Evolutionary conservation across 306 rosid species (phyloP), one percentile per base, ranked within the genome.

Genomic region (Senna tora): DNA sequence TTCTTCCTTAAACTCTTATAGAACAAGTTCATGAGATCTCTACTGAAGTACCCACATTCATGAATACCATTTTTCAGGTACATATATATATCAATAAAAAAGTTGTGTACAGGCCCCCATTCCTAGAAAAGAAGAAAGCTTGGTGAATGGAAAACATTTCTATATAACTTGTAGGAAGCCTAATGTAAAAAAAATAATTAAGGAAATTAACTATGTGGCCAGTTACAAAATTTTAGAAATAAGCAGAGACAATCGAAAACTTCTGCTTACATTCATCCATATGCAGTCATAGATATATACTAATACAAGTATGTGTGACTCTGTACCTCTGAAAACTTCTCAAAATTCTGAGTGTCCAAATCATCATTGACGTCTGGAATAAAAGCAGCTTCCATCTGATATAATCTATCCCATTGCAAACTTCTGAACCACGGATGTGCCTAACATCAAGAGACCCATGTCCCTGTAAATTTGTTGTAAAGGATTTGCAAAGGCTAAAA

Each of bases 351-450:
- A 67, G 97, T 92, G 75, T 92, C 97, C 70, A 92, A 80, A 77
- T 92, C 96, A 50, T 84, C 89, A n/a, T 89, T 89, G 77, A 92
- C 93, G 85, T 89, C 90, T 15, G 97, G 97, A 50, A 85, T 77
- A 75, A 92, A 89, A 60, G 95, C 97, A 75, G 97, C 97, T 79
- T 87, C 83, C 92, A 89, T 89, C 77, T 87, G 87, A 82, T 92
- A 92, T 73, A 92, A 67, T 62, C 63, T 87, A 41, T 92, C 96
- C 97, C 97, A 92, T 63, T 82, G 87, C 61, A 81, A 30, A 42
- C 90, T 93, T 68, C 81, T 80, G 84, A 89, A 92, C 97, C 97
- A 92, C 19, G 93, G 86, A 73, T 92, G 97, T 49, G 90, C 97
- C 97, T 92, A 80, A 33, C 64, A 57, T 63, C 53, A 67, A 71